Evolutionary conservation across 2,329 filamentous ascomycete genomes (phyloP), one percentile per base, ranked within the genome.

Genomic region (Talaromyces funiculosus): DNA sequence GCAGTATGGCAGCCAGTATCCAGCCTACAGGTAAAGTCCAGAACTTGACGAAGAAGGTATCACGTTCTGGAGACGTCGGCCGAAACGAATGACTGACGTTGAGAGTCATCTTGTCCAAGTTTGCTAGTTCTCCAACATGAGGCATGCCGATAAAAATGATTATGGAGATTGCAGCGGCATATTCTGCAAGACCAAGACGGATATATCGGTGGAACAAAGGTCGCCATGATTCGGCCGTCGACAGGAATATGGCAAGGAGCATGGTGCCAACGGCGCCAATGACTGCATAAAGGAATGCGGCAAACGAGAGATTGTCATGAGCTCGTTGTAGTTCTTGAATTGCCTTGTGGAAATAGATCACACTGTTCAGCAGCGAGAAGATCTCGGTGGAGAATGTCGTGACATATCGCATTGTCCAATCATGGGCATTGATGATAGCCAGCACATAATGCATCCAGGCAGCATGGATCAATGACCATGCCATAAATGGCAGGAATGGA

Each of bases 351-450:
- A 88, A 86, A 72, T 88, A 88, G 65, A 88, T 87, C 61, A 88
- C 81, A 65, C 83, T 86, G 71, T 88, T 88, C 29, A 88, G 74
- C 8, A 88, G 77, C 2, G 84, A 85, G 69, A 88, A 88, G 59
- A 88, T 86, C 68, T 88, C 86, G 45, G 83, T 85, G 62, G 80
- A 85, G 70, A 87, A 88, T 20, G 81, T 84, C 2, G 86, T 88
- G 53, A 88, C 86, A 70, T 88, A 88, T 66, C 83, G 79, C 86
- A 88, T 88, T 0, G 85, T 88, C 83, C 84, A 88, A 71, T 87
- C 85, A 67, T 88, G 85, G 3, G 85, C 85, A 70, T 88, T 88
- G 72, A 87, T 82, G 55, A 87, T 81, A 59, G 85, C 85, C 12
- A 88, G 77, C 3, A 87, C 71, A 65, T 82, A 82, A 67, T 86